Evolutionary conservation across 2,329 filamentous ascomycete species (phyloP).

Genomic region (Thelonectria blattea): DNA sequence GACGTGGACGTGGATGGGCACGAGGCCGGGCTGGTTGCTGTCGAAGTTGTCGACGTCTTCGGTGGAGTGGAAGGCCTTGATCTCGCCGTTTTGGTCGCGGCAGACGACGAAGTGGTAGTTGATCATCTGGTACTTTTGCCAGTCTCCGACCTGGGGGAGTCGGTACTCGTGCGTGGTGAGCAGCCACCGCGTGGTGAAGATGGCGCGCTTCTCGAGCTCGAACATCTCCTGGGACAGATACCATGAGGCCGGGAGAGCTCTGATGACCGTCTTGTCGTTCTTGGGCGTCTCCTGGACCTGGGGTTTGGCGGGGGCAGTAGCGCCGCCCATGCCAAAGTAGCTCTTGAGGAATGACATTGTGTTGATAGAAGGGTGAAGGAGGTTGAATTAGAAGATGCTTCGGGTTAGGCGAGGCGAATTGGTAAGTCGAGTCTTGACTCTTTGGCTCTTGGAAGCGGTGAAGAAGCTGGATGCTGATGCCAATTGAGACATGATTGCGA

Average conservation of each 20-base stretch:
- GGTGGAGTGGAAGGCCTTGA: slow-evolving; percentile 62
- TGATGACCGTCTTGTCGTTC: slow-evolving; percentile 3
- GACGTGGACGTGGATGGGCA: slow-evolving; percentile 58
- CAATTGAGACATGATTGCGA: neutral
- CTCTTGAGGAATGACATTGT: neutral
- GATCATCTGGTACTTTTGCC: slow-evolving; percentile 59
- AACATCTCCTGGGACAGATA: slow-evolving; percentile 59
- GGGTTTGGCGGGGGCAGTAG: slow-evolving; percentile 1
- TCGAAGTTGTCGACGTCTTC: slow-evolving; percentile 60
- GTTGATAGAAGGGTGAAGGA: neutral
- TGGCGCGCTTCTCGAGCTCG: slow-evolving; percentile 60
- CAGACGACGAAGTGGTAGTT: slow-evolving; percentile 60
- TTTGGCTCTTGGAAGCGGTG: neutral
- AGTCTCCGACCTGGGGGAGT: slow-evolving; percentile 59
- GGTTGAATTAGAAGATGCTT: neutral
- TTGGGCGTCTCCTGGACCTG: slow-evolving; percentile 5
- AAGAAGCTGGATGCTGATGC: neutral
- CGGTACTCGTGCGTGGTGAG: slow-evolving; percentile 59
- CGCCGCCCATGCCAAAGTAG: neutral
- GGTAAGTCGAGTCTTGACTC: neutral
- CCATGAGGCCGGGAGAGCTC: slow-evolving; percentile 57
- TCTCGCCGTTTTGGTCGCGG: slow-evolving; percentile 47
- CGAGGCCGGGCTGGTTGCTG: slow-evolving; percentile 58
- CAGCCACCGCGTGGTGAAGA: slow-evolving; percentile 63
- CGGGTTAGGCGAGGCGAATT: neutral